Evolutionary conservation across 177 flowering plant species (phyloP), one percentile per base, ranked within the genome.

Genomic region (Vitis hybrid): DNA sequence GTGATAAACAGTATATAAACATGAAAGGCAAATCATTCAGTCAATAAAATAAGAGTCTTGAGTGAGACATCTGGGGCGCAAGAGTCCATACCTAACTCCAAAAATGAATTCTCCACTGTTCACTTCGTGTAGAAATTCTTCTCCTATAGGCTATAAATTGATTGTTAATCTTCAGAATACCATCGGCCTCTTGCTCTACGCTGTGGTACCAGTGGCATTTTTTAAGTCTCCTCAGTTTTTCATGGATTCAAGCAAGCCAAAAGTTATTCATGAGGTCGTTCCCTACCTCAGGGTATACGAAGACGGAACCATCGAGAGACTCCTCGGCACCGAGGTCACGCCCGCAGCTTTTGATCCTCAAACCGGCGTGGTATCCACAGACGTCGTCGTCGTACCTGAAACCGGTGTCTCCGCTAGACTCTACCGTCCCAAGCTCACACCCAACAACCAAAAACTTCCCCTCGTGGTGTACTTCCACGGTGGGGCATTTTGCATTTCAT

Each of bases 401-500:
- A 78, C 85, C 48, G 80, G 82, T 40, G 72, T 86, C 67, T 75
- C 83, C 2, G 90, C 83, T 23, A 62, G 93, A 2, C 15, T 87
- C 52, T 87, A 84, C 81, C 75, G 74, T 13, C 88, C 90, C 17
- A 72, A 63, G 4, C 14, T 11, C 49, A 9, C 45, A 3, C 18
- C 68, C 49, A 9, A 51, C 17, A 10, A 18, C 32, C 40, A 61
- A 11, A 89, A 84, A 45, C 88, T 87, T 15, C 92, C 97, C 0
- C 70, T 89, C 0, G 61, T 90, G 0, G 63, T 91, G 18, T 89
- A 90, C 82, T 80, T 82, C 60, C 97, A 90, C 62, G 94, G 93
- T 4, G 97, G 97, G 4, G 94, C 79, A 1, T 90, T 88, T 61
- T 70, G 65, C 72, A 65, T 85, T 1, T 74, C 78, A 2, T 77